These are phyloP conservation scores for Saccharomyces hybrid DNA, from an alignment of 1,139 yeast genomes.

Conservation along the genomic window DNA sequence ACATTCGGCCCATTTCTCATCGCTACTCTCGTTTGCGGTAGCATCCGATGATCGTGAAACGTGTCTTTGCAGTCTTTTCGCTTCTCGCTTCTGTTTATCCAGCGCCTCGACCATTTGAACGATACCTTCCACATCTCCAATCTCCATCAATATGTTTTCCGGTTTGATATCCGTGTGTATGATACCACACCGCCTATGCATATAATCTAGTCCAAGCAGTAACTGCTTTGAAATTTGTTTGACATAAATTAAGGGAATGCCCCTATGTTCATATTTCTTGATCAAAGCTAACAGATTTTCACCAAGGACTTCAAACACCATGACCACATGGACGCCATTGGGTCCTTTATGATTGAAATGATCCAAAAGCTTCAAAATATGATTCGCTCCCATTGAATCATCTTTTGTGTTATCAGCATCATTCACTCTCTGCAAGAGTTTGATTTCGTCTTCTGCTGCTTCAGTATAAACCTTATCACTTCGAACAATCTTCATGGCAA, in stretches of 20 bases:
- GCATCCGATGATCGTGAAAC: slow-evolving; percentile 9
- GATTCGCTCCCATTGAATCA: slow-evolving; percentile 45
- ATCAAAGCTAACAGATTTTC: slow-evolving; percentile 64
- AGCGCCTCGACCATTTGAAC: slow-evolving; percentile 51
- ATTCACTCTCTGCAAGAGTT: slow-evolving; percentile 34
- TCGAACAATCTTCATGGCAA: slow-evolving; percentile 71
- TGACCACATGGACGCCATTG: slow-evolving; percentile 67
- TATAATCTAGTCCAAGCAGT: slow-evolving; percentile 57
- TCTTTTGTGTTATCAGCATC: slow-evolving; percentile 9
- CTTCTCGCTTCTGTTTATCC: slow-evolving; percentile 42
- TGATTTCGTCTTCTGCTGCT: slow-evolving; percentile 72
- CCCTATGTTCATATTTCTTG: slow-evolving; percentile 56
- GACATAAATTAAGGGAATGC: slow-evolving; percentile 63
- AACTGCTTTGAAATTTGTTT: slow-evolving; percentile 67
- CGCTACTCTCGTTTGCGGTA: not conserved
- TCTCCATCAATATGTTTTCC: slow-evolving; percentile 66
- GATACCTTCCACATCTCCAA: slow-evolving; percentile 63
- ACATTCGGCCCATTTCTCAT: not conserved
- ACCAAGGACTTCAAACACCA: slow-evolving; percentile 80
- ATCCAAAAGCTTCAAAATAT: slow-evolving; percentile 58
- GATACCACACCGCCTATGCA: slow-evolving; percentile 71
- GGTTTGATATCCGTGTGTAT: slow-evolving; percentile 79
- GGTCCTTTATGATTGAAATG: slow-evolving; percentile 65
- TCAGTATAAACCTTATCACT: slow-evolving; percentile 65
- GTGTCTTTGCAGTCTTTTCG: slow-evolving; percentile 35